Conservation (phyloP, 805 yeast species). For the Spathaspora passalidarum region DNA sequence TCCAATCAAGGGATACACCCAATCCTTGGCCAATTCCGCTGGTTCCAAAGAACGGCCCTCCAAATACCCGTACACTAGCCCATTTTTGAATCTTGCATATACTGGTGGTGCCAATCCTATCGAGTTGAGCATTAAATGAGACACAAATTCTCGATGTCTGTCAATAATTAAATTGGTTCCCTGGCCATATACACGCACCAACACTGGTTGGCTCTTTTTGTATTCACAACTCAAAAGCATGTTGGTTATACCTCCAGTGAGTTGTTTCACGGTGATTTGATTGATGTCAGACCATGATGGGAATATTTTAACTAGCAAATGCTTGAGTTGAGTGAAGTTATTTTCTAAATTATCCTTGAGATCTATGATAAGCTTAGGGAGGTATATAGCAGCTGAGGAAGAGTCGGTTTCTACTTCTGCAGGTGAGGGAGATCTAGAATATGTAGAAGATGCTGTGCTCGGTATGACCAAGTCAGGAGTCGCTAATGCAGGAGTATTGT, state of each 20-base stretch:
- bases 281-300: slow-evolving; percentile 32
- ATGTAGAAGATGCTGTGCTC: not conserved
- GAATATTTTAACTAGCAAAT: slow-evolving; percentile 42
- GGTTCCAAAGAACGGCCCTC: slow-evolving; percentile 61
- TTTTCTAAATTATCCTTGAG: slow-evolving; percentile 33
- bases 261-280: slow-evolving; percentile 36
- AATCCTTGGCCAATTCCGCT: slow-evolving; percentile 47
- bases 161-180: slow-evolving; percentile 73
- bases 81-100: slow-evolving; percentile 67
- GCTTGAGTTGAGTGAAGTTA: slow-evolving; percentile 34
- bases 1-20: slow-evolving; percentile 57
- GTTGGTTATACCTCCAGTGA: slow-evolving; percentile 65
- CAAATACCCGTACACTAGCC: slow-evolving; percentile 66
- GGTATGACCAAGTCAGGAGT: slow-evolving; percentile 4
- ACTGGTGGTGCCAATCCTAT: slow-evolving; percentile 65
- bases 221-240: slow-evolving; percentile 51
- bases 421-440: slow-evolving; percentile 1
- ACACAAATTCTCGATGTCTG: slow-evolving; percentile 69
- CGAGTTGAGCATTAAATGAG: slow-evolving; percentile 60
- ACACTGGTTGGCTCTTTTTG: slow-evolving; percentile 33
- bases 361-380: slow-evolving; percentile 43
- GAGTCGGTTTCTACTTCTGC: slow-evolving; percentile 1
- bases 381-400: slow-evolving; percentile 47
- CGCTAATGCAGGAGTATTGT: not conserved
- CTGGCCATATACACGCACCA: slow-evolving; percentile 71